These are phyloP conservation scores for Malassezia psittaci DNA, from an alignment of 1,284 basidiomycete genomes.

Conservation along the genomic window DNA sequence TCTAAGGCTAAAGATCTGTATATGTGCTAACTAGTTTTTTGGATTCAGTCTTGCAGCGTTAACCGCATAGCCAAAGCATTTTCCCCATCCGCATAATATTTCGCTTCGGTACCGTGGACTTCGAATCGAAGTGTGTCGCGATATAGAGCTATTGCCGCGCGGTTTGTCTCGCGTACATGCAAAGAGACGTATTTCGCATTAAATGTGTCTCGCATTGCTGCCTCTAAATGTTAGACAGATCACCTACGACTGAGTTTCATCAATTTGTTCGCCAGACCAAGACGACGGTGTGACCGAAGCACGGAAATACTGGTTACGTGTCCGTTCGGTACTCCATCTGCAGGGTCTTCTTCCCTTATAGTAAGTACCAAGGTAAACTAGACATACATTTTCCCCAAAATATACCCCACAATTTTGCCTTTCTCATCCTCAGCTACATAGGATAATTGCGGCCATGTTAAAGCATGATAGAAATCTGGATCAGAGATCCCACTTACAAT, in stretches of 20 bases:
- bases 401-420: constrained; percentile 84
- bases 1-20: not conserved
- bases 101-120: constrained; percentile 40
- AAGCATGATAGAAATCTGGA: constrained; percentile 72
- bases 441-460: constrained; percentile 87
- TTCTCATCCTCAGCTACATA: constrained; percentile 84
- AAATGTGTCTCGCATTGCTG: constrained; percentile 45
- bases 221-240: constrained; percentile 21
- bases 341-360: constrained; percentile 40
- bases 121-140: constrained; percentile 43
- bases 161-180: constrained; percentile 44
- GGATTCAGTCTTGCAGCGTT: constrained; percentile 17
- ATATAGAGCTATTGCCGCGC: constrained; percentile 45
- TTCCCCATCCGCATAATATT: constrained; percentile 47
- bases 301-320: constrained; percentile 47
- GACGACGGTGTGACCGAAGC: constrained; percentile 38
- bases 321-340: constrained; percentile 46
- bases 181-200: constrained; percentile 42
- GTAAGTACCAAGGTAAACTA: not conserved
- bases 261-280: constrained; percentile 45
- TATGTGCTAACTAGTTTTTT: not conserved
- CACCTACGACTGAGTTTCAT: constrained; percentile 46
- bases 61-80: constrained; percentile 44
- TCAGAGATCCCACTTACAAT: constrained; percentile 21
- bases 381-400: constrained; percentile 72